Evolutionary conservation across 2,329 filamentous ascomycete species (phyloP).

Genomic region (Talaromyces sp.): DNA sequence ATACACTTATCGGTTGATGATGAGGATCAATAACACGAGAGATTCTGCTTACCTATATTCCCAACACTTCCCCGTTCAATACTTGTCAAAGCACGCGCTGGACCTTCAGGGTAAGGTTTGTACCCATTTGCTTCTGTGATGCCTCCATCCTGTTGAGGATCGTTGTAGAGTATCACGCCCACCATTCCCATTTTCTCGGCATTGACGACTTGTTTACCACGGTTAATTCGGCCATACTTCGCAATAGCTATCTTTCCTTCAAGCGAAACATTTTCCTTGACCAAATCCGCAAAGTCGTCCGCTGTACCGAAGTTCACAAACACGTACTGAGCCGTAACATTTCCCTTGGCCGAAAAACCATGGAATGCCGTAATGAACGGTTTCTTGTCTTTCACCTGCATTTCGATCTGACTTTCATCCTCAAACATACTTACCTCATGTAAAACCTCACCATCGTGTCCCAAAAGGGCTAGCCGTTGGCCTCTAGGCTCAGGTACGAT

Average conservation of each 20-base stretch:
- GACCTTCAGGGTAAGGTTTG: neutral
- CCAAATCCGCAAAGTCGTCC: neutral
- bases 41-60: neutral
- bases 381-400: neutral
- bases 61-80: neutral
- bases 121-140: neutral
- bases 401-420: neutral
- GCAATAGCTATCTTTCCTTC: neutral
- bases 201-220: neutral
- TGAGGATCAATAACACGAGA: neutral
- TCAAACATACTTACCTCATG: neutral
- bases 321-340: slow-evolving; percentile 2
- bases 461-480: neutral
- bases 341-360: neutral
- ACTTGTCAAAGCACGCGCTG: neutral
- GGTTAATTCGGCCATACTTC: neutral
- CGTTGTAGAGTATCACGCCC: slow-evolving; percentile 3
- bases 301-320: neutral
- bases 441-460: neutral
- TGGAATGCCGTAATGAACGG: neutral
- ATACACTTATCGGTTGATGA: neutral
- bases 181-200: neutral
- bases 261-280: neutral
- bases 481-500: neutral
- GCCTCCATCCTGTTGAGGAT: neutral